Base-by-base conservation (phyloP, 176 grass and related monocot species). In the Urochloa ruziziensis region DNA sequence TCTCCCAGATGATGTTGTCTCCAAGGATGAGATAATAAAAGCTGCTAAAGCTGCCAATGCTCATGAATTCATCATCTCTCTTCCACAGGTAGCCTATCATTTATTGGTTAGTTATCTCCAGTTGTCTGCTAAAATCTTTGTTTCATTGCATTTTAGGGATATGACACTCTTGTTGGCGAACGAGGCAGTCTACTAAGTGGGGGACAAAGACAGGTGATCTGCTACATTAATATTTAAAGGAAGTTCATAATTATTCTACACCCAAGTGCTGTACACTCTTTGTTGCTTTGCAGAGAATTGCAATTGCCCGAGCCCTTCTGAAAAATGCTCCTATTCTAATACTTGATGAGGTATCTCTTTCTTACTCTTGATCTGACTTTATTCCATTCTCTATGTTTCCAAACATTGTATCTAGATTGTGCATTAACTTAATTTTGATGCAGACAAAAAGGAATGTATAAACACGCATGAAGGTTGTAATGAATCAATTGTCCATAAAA, bases 11-110 rank as follows among this genome's bases (percentile, higher is more conserved):
- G 89, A 94, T 44, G 83, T 93, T 67, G 89, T 98, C 75, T 98
- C 93, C 29, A 98, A 95, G 73, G 96, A 95, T 85, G 96, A 93
- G 24, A 93, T 98, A 85, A 92, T 98, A 75, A 98, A 98, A 75
- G 96, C 96, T 66, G 93, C 96, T 72, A 98, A 98, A 88, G 93
- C 96, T 64, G 91, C 96, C 43, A 98, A 98, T 88, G 93, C 96
- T 87, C 96, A 98, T 72, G 96, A 98, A 70, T 98, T 98, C 74
- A 98, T 98, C 74, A 90, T 98, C 60, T 93, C 93, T 76, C 91
- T 98, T 88, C 91, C 96, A 79, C 93, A 98, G 93, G 96, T 98
- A 61, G 6, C 29, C 28, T 61, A 57, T 74, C 7, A 62, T 80
- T 75, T 32, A 60, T 67, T 86, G 21, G 29, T 7, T 44, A 71